These are phyloP conservation scores for Fusarium sp. DNA, from an alignment of 2,329 filamentous ascomycete genomes.

Conservation along the genomic window DNA sequence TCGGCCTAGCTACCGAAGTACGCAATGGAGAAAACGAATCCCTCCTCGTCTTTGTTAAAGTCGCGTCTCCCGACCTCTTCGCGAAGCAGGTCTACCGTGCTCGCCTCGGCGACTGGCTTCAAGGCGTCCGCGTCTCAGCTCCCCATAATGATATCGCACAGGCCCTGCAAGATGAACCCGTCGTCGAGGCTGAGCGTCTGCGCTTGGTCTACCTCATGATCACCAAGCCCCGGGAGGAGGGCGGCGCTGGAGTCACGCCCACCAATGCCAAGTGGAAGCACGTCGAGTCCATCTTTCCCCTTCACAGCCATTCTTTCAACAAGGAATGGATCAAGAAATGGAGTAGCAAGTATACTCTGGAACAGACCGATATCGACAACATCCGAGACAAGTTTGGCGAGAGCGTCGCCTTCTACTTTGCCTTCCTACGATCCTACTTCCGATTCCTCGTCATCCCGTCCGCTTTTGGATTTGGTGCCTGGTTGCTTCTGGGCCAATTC, in stretches of 20 bases:
- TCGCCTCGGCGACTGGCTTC: slow-evolving; percentile 92
- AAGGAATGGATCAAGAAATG: slow-evolving; percentile 80
- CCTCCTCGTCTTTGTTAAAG: slow-evolving; percentile 84
- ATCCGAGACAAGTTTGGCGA: slow-evolving; percentile 84
- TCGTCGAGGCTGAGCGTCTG: slow-evolving; percentile 89
- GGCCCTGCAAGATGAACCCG: slow-evolving; percentile 77
- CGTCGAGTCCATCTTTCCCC: slow-evolving; percentile 79
- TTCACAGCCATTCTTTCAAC: slow-evolving; percentile 83
- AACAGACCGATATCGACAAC: slow-evolving; percentile 74
- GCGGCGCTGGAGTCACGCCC: slow-evolving; percentile 82
- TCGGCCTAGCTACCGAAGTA: slow-evolving; percentile 90
- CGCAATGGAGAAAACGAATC: slow-evolving; percentile 81
- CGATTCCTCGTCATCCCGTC: slow-evolving; percentile 86
- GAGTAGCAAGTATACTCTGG: slow-evolving; percentile 77
- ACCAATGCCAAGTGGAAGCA: slow-evolving; percentile 77
- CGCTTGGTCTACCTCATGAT: slow-evolving; percentile 90
- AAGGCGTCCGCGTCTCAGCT: slow-evolving; percentile 82
- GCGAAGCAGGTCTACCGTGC: slow-evolving; percentile 86
- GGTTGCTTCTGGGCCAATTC: slow-evolving; percentile 86
- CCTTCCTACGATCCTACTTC: slow-evolving; percentile 93
- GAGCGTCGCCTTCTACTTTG: slow-evolving; percentile 93
- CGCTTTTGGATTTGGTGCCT: slow-evolving; percentile 79
- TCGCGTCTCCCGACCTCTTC: slow-evolving; percentile 80
- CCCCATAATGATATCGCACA: slow-evolving; percentile 79
- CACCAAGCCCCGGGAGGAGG: slow-evolving; percentile 77